A percentile compares a stretch with the other conserved stretches of the same genome.
phyloP scores from a whole-genome alignment of 495 filamentous ascomycete species.

The Tuber calosporum region DNA sequence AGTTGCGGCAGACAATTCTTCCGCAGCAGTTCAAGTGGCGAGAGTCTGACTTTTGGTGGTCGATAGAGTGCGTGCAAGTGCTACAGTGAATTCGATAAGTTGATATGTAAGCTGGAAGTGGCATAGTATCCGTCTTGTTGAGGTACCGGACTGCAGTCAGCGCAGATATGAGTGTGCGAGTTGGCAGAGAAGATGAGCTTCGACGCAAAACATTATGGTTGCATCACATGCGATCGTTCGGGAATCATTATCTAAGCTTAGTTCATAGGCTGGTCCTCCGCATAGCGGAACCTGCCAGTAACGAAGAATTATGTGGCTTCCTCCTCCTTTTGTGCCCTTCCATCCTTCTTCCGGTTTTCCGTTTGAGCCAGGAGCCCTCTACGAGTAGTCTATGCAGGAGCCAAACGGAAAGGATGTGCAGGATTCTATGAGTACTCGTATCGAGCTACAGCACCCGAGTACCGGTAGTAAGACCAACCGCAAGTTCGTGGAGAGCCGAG shows the following conservation, averaged over 20 bases:
- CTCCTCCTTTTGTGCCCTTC: background rate
- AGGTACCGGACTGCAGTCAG: background rate
- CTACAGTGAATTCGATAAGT: slow-evolving; percentile 18
- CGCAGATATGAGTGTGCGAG: background rate
- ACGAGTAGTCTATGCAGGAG: background rate
- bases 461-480: background rate
- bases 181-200: background rate
- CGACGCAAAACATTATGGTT: background rate
- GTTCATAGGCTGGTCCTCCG: background rate
- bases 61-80: slow-evolving; percentile 18
- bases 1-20: slow-evolving; percentile 60
- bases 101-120: slow-evolving; percentile 23
- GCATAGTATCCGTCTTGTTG: slow-evolving; percentile 3
- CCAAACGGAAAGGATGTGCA: background rate
- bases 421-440: no score
- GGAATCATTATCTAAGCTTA: background rate
- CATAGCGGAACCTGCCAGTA: background rate
- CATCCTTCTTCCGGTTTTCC: background rate
- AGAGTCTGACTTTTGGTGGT: slow-evolving; percentile 41
- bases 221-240: background rate
- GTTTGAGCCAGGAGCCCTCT: background rate
- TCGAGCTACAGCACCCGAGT: background rate
- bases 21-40: slow-evolving; percentile 57
- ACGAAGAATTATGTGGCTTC: background rate
- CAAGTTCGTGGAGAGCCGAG: background rate